Conservation (phyloP, 2,329 filamentous ascomycete genomes). For the Aureobasidium sp. region DNA sequence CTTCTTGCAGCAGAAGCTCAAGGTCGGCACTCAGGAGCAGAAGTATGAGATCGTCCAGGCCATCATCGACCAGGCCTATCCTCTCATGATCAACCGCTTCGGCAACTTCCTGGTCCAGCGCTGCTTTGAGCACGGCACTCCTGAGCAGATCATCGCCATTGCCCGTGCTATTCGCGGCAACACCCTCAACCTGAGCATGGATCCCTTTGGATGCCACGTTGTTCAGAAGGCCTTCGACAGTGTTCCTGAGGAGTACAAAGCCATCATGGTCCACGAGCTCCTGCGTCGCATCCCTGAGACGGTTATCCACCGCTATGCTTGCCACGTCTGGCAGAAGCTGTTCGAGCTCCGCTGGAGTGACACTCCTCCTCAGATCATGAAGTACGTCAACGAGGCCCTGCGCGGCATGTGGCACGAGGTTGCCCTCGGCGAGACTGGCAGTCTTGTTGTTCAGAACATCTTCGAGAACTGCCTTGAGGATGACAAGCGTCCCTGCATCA, state of each 20-base stretch:
- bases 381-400: slow-evolving; percentile 91
- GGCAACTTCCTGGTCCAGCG: slow-evolving; percentile 97
- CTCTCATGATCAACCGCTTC: slow-evolving; percentile 96
- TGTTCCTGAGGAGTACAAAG: slow-evolving; percentile 95
- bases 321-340: slow-evolving; percentile 98
- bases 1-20: slow-evolving; percentile 97
- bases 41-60: slow-evolving; percentile 96
- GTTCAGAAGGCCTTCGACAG: slow-evolving; percentile 98
- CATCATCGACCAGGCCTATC: slow-evolving; percentile 90
- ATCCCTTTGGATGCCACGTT: slow-evolving; percentile 96
- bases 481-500: slow-evolving; percentile 97
- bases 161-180: slow-evolving; percentile 90
- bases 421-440: slow-evolving; percentile 91
- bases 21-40: slow-evolving; percentile 87
- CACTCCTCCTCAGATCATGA: slow-evolving; percentile 96
- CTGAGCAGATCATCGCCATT: slow-evolving; percentile 90
- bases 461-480: slow-evolving; percentile 99
- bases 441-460: slow-evolving; percentile 97
- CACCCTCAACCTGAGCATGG: slow-evolving; percentile 91
- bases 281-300: slow-evolving; percentile 93
- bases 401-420: slow-evolving; percentile 99
- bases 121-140: slow-evolving; percentile 95
- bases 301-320: slow-evolving; percentile 96
- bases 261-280: slow-evolving; percentile 96
- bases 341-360: slow-evolving; percentile 96